A percentile compares a stretch with the other conserved stretches of the same genome.
Evolutionary conservation across 768 basidiomycete species (phyloP).

Genomic region (Daedaleopsis nitida): DNA sequence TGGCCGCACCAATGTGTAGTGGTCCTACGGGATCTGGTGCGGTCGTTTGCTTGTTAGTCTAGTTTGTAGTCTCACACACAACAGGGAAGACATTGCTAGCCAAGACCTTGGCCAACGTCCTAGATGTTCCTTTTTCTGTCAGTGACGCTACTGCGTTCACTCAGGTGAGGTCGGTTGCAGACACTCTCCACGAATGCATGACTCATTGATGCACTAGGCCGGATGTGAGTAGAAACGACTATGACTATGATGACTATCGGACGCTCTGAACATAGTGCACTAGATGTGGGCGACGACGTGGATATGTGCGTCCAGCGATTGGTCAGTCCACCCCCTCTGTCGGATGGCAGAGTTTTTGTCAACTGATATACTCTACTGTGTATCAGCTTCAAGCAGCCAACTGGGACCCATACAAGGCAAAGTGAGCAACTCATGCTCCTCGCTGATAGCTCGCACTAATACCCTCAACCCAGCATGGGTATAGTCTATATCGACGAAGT

Average conservation of each 20-base stretch:
- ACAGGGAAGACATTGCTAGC: conserved; percentile 88
- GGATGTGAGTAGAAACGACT: conserved; percentile 56
- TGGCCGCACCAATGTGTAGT: conserved; percentile 35
- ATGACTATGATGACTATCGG: not conserved
- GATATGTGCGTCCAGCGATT: conserved; percentile 88
- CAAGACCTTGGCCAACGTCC: conserved; percentile 85
- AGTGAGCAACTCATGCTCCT: conserved; percentile 43
- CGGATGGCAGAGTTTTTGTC: no score
- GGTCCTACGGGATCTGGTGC: conserved; percentile 87
- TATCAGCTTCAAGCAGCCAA: conserved; percentile 81
- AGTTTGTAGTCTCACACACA: conserved; percentile 6
- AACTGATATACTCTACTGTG: not conserved
- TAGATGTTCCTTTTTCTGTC: conserved; percentile 93
- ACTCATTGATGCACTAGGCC: conserved; percentile 44
- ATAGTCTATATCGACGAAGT: conserved; percentile 97
- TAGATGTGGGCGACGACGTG: conserved; percentile 97
- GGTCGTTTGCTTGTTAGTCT: conserved; percentile 7
- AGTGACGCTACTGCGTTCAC: conserved; percentile 95
- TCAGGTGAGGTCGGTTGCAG: conserved; percentile 50
- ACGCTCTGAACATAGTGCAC: not conserved
- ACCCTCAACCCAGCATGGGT: conserved; percentile 59
- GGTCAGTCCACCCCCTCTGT: conserved; percentile 39
- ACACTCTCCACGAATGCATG: not conserved
- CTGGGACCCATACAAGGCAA: conserved; percentile 84
- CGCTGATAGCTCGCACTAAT: not conserved